These are phyloP conservation scores for Prunus mume DNA, from an alignment of 306 rosid species.

Conservation along the genomic window DNA sequence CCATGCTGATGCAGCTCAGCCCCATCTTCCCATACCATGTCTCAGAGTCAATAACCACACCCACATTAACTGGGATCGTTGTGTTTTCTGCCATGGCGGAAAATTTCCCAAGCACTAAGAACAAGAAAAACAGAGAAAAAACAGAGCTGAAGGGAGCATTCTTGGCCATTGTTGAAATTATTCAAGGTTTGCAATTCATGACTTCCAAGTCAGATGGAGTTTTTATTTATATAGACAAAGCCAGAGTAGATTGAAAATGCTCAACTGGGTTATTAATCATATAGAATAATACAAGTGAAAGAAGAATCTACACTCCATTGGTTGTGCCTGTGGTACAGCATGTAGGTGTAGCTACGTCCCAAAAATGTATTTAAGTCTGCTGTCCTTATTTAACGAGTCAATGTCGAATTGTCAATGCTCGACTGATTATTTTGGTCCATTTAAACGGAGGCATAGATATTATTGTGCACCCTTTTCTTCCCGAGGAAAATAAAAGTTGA, in stretches of 20 bases:
- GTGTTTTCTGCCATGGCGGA: conserved; percentile 7
- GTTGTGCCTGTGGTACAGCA: background rate
- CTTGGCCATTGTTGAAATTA: background rate
- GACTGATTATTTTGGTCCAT: background rate
- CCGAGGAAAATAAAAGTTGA: background rate
- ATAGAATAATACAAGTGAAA: background rate
- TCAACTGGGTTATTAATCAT: background rate
- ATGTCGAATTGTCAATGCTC: background rate
- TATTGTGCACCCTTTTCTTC: background rate
- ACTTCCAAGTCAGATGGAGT: background rate
- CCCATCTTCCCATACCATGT: conserved; percentile 19
- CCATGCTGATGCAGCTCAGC: conserved; percentile 38
- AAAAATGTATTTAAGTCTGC: background rate
- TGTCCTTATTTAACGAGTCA: background rate
- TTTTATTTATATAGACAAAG: background rate
- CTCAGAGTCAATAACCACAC: conserved; percentile 22
- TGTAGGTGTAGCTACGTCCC: background rate
- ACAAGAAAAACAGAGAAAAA: background rate
- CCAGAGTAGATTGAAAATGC: background rate
- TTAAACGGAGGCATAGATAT: background rate
- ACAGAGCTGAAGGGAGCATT: background rate
- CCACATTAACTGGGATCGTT: conserved; percentile 18
- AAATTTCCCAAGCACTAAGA: background rate
- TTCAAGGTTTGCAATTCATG: background rate
- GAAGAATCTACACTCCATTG: background rate